Base-by-base conservation (phyloP, 2,329 filamentous ascomycete genomes). In the Sporothrix brasiliensis region DNA sequence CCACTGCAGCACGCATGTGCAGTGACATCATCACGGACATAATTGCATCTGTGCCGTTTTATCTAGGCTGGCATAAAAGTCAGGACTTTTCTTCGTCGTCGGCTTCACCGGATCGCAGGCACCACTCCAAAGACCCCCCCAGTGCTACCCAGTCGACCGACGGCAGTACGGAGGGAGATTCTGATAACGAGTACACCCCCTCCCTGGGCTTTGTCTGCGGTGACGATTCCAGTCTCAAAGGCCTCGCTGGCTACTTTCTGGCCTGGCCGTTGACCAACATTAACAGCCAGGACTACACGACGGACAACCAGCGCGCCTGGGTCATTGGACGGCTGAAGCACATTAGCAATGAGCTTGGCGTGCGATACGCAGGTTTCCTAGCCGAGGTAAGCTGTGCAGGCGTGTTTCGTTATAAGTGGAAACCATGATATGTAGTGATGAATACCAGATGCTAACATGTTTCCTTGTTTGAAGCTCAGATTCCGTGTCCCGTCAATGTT, bases 401-500 rank as follows among this genome's bases (percentile, higher is more conserved):
- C 21, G 49, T n/a, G 19, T 7, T 50, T 19, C 19, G 19, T 61
- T 54, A 7, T 16, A 7, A 3, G 2, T 13, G 10, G 21, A 21
- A 30, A 19, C 21, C 1, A 24, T 60, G 19, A 10, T 60, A 24
- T 24, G 50, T 24, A 21, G n/a, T n/a, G 9, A 52, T 9, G n/a
- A 53, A 30, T 4, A 54, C 11, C 13, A n/a, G 6, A n/a, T 21
- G 9, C 49, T 50, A 19, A 50, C 21, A 9, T 30, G 30, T 30
- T 16, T 54, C 27, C 52, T 30, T 53, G 27, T 30, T 13, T 3
- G 16, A 41, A 88, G 86, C 81, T 88, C 68, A 82, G 86, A 75
- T 77, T 89, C 68, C 85, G 87, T 30, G 81, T 88, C 21, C 87
- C 88, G 2, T 88, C 86, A 0, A 89, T 89, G 87, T 81, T 88